Evolutionary conservation across 768 basidiomycete genomes (phyloP), one percentile per base, ranked within the genome.

Genomic region (Hirschioporus abietinus): DNA sequence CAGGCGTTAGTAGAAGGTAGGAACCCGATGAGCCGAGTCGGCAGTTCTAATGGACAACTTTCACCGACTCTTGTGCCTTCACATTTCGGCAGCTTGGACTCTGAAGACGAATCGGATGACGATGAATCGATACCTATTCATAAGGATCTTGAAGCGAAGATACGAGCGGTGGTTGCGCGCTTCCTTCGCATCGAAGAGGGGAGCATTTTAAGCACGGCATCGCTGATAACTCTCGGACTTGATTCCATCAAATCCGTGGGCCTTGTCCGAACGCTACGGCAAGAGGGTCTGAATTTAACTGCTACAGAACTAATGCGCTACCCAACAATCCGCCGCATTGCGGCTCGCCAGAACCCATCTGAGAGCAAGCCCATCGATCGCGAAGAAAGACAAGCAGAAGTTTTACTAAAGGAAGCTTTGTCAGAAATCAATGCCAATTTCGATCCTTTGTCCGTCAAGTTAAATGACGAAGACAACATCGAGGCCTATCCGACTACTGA

Each of bases 191-290:
- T 52, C 42, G 42, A 52, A 52, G 42, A 52, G 42, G 42, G 42
- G 6, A 52, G 3, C 3, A 52, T 52, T 20, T 3, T 10, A 2
- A 52, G 20, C 20, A 52, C 42, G 42, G 74, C 74, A 10, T 83
- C 83, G 4, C 76, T 84, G 27, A 71, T 84, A 15, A 78, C 82
- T 5, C 71, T 84, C 64, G 83, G 83, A 8, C 69, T 84, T 34
- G 83, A 84, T 68, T 84, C 83, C 7, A 80, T 84, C 66, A 79
- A 78, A 67, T 78, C 83, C 0, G 78, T 84, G 10, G 81, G 81
- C 1, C 71, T 84, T 36, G 76, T 81, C 34, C 78, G 75, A 63
- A 35, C 66, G 10, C 69, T 84, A 15, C 72, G 72, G 24, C 72
- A 73, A 65, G 71, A 72, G 23, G 81, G 80, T 1, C 74, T 77